These are phyloP conservation scores for Ceriops zippeliana DNA, from an alignment of 345 rosid genomes.

Conservation along the genomic window DNA sequence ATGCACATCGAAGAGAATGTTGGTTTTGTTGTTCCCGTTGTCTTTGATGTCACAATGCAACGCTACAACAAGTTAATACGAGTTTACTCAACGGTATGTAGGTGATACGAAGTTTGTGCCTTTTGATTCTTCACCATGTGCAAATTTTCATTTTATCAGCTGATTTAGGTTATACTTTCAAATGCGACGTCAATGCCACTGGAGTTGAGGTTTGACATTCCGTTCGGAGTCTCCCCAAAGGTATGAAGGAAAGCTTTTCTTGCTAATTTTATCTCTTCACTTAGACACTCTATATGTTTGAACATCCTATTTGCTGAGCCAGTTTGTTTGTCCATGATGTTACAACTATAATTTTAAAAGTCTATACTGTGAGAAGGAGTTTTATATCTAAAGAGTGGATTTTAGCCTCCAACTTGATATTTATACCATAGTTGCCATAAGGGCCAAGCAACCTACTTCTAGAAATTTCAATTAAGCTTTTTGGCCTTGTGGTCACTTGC, in stretches of 20 bases:
- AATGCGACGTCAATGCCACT: constrained; percentile 74
- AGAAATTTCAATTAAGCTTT: too few relatives aligned
- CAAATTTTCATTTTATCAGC: background rate
- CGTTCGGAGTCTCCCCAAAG: constrained; percentile 92
- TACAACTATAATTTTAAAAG: too few relatives aligned
- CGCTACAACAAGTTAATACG: constrained; percentile 82
- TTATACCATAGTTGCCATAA: too few relatives aligned
- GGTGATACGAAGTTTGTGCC: background rate
- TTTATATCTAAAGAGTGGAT: too few relatives aligned
- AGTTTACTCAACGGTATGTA: constrained; percentile 81
- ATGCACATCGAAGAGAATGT: constrained; percentile 34
- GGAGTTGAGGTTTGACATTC: constrained; percentile 93
- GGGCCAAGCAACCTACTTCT: too few relatives aligned
- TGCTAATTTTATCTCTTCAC: background rate
- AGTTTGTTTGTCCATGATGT: background rate
- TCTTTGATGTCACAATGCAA: constrained; percentile 82
- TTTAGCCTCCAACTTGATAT: too few relatives aligned
- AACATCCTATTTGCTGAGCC: constrained; percentile 1
- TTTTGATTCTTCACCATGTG: constrained; percentile 8
- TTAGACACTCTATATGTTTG: background rate
- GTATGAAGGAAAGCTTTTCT: constrained; percentile 28
- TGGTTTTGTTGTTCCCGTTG: constrained; percentile 83
- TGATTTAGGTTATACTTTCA: constrained; percentile 64
- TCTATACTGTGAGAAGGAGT: too few relatives aligned
- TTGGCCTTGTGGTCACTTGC: too few relatives aligned